Evolutionary conservation across 139 green algal genomes (phyloP).

Genomic region (Eudorina sp.): DNA sequence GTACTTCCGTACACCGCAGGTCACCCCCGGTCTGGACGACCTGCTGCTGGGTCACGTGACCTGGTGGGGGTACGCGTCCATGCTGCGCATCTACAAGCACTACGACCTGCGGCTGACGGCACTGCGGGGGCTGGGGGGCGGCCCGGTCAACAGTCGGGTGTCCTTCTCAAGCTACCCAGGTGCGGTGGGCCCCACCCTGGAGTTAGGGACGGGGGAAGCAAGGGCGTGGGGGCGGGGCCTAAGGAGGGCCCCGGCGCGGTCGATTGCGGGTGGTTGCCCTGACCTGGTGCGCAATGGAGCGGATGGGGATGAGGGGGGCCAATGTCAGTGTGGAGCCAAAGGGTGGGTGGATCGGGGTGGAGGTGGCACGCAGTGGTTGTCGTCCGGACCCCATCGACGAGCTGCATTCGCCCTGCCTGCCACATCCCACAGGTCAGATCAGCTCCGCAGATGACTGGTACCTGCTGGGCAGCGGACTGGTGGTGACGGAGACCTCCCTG

Average conservation of each 20-base stretch:
- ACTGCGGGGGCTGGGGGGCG: slow-evolving; percentile 1
- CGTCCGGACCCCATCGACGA: background rate
- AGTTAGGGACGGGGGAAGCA: too few relatives aligned
- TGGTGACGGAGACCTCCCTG: slow-evolving; percentile 76
- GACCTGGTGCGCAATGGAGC: too few relatives aligned
- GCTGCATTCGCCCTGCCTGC: background rate
- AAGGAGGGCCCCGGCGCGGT: too few relatives aligned
- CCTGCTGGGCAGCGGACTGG: slow-evolving; percentile 66
- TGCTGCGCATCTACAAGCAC: slow-evolving; percentile 84
- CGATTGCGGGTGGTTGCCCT: too few relatives aligned
- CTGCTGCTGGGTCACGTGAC: slow-evolving; percentile 76
- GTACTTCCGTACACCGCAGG: too few relatives aligned
- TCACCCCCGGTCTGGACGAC: slow-evolving; percentile 65
- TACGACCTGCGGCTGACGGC: slow-evolving; percentile 61
- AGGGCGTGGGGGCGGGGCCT: too few relatives aligned
- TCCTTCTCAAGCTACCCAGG: slow-evolving; percentile 80
- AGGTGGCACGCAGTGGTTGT: too few relatives aligned
- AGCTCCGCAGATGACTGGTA: slow-evolving; percentile 72
- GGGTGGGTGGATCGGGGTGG: too few relatives aligned
- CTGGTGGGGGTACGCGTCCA: slow-evolving; percentile 76
- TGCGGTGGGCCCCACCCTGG: background rate
- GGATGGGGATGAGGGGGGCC: too few relatives aligned
- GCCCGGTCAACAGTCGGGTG: slow-evolving; percentile 46
- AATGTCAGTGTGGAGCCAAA: too few relatives aligned
- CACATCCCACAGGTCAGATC: slow-evolving; percentile 50